phyloP scores from a whole-genome alignment of 2,329 filamentous ascomycete species.

The Leptographium procerum region DNA sequence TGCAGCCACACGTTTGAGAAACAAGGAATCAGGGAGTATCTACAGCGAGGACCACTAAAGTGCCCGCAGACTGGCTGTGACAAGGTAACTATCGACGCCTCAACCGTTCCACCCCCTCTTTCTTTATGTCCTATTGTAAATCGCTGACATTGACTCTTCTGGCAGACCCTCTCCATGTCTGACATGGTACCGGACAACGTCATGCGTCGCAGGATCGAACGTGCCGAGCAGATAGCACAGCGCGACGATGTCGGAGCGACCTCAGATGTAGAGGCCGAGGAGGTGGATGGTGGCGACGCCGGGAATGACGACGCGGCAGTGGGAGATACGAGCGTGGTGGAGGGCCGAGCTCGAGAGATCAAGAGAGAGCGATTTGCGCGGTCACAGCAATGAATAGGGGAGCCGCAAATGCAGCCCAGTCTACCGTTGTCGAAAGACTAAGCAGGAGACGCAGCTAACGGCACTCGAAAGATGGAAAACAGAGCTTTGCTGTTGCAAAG shows the following conservation, averaged over 20 bases:
- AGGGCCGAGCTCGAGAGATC: conserved; percentile 13
- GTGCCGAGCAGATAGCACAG: conserved; percentile 33
- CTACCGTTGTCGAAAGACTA: neutral
- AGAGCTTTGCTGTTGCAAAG: neutral
- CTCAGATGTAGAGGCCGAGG: conserved; percentile 23
- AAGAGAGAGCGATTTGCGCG: conserved; percentile 16
- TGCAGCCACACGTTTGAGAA: conserved; percentile 68
- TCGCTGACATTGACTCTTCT: neutral
- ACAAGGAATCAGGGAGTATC: conserved; percentile 46
- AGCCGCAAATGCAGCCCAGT: neutral
- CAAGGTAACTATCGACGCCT: conserved; percentile 28
- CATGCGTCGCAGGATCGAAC: conserved; percentile 46
- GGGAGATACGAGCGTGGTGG: conserved; percentile 9
- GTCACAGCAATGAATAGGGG: conserved; percentile 1
- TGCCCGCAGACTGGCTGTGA: conserved; percentile 58
- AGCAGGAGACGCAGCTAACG: neutral
- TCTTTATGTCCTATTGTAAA: neutral
- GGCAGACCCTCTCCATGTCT: conserved; percentile 34
- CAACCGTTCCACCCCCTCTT: neutral
- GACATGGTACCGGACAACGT: conserved; percentile 48
- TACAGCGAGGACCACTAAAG: conserved; percentile 23
- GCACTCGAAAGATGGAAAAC: too few relatives aligned
- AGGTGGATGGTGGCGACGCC: conserved; percentile 20
- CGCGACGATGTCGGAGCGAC: conserved; percentile 28
- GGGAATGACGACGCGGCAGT: neutral